Base-by-base conservation (phyloP, 176 grass and related monocot species). In the Triticum monococcum region DNA sequence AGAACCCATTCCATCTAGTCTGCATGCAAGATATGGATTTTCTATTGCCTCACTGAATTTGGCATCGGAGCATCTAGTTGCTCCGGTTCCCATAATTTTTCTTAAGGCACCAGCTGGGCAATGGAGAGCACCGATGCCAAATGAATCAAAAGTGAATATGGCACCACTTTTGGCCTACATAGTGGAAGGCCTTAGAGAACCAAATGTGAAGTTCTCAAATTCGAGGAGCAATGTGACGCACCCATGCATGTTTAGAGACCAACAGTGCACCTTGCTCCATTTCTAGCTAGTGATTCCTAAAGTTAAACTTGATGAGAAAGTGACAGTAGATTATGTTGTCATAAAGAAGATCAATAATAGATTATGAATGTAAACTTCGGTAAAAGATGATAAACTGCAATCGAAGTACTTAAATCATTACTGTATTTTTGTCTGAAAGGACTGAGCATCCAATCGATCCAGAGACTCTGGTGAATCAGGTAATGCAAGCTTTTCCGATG, bases 391-490 rank as follows among this genome's bases (percentile, higher is more conserved):
- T 71, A 38, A 37, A 22, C 35, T 71, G 37, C 4, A 38, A 38
- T 7, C 36, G 36, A 37, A 37, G 4, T 37, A 37, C 22, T 70
- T 8, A 35, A 70, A 70, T 70, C 68, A 12, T 38, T 71, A 71
- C 68, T 71, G 33, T 38, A 36, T 71, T 12, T 18, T 71, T 71
- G 68, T 71, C 68, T 71, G 68, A 38, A n/a, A 71, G 68, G 68
- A 71, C 38, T 71, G 68, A 71, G 68, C 68, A n/a, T 71, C 33
- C 33, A 71, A 20, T 71, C 67, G 33, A 70, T 38, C 33, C 0
- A 9, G 68, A 38, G 33, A 71, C 18, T 71, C 18, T 38, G 2
- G 68, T 71, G 68, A 71, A 71, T 71, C 68, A 38, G 68, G 68
- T 36, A 20, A 71, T 0, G 68, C 8, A 71, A 71, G 9, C 35